Base-by-base conservation (phyloP, 345 rosid genomes). In the Gossypium herbaceum region DNA sequence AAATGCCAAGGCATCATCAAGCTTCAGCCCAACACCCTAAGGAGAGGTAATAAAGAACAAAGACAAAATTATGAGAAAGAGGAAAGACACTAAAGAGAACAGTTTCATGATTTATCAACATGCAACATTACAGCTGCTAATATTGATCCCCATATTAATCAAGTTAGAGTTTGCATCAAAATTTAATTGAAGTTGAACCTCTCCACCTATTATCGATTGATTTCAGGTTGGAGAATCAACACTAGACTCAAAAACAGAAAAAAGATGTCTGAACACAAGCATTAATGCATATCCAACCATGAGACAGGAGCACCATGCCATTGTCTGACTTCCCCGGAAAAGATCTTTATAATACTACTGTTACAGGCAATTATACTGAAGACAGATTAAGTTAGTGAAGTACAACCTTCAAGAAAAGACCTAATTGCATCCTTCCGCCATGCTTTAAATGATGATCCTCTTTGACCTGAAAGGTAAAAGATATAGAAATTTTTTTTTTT, bases 381-480 rank as follows among this genome's bases (percentile, higher is more conserved):
- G 47, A 66, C 34, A 77, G 76, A 39, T 20, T 50, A 24, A 24
- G 64, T 3, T 34, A 56, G 73, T 50, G 65, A 77, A 76, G 72
- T 64, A 70, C 73, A 84, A 95, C 98, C 94, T 95, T 93, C 68
- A 95, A 85, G 73, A 89, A 95, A 9, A 90, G 99, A 73, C 97
- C 99, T 72, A 95, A 82, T 78, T 95, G 98, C 97, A 95, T 95
- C 86, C 98, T 88, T 73, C 98, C 99, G 73, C 96, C 96, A 79
- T 95, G 98, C 86, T 95, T 91, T 52, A 95, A 78, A 86, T 91
- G 98, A 78, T 94, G 99, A 82, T 95, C 97, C 82, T 91, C 98
- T 84, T 89, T 86, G 55, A 95, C 87, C 97, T 93, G 79, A 48
- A 48, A 52, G 34, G 61, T 52, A 34, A 69, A 39, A 41, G 17